Conservation (phyloP, 306 rosid genomes). For the Crotalaria pallida region DNA sequence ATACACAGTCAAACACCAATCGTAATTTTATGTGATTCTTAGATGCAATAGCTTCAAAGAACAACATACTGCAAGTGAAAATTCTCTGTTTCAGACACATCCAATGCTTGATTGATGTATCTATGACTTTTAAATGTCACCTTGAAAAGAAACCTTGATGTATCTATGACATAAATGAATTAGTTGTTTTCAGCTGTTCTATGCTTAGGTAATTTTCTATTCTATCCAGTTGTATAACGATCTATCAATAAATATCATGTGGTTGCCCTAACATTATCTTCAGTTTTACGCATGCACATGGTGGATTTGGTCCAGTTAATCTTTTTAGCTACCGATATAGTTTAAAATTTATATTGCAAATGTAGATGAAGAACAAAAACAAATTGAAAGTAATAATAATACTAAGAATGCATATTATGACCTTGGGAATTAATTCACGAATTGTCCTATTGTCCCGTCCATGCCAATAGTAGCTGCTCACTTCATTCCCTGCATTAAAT, state of each 20-base stretch:
- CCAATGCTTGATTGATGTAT: not conserved
- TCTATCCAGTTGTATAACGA: not conserved
- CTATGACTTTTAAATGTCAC: too few species aligned
- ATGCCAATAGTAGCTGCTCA: conserved; percentile 87
- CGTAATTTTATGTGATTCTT: not conserved
- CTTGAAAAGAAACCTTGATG: too few species aligned
- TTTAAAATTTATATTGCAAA: not conserved
- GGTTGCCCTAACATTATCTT: not conserved
- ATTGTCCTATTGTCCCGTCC: conserved; percentile 71
- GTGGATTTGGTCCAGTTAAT: not conserved
- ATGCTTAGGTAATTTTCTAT: conserved; percentile 10
- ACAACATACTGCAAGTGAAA: conserved; percentile 3
- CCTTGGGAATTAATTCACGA: conserved; percentile 81
- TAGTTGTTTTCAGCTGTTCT: not conserved
- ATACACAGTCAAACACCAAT: conserved; percentile 6
- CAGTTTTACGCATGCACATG: not conserved
- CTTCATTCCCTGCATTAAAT: conserved; percentile 56
- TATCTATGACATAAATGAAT: too few species aligned
- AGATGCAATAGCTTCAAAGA: conserved; percentile 11
- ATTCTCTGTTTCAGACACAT: conserved; percentile 8
- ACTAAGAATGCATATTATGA: conserved; percentile 18
- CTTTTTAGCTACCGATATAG: not conserved
- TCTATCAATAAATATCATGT: conserved; percentile 4
- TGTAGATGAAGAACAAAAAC: not conserved
- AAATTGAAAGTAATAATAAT: not conserved